Evolutionary conservation across 2,329 filamentous ascomycete genomes (phyloP), one percentile per base, ranked within the genome.

Genomic region (Pezicula radicicola): DNA sequence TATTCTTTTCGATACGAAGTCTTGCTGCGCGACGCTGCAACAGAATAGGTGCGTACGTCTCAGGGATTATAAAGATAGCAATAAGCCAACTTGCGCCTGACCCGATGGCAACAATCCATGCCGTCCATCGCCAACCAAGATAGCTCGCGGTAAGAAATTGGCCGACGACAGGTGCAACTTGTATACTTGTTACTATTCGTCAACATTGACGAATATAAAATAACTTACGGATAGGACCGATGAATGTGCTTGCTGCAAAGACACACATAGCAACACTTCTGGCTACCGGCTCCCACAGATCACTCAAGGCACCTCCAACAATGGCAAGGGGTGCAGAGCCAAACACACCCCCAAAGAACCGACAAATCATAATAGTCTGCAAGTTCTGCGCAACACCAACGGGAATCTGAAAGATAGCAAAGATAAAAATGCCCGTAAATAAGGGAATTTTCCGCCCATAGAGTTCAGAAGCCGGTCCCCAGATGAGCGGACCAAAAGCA

Each of bases 201-300:
- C 35, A 13, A 3, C 3, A 16, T 13, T 4, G 6, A 13, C 16
- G 16, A 16, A 37, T 13, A 13, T 37, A 6, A 37, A 13, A 16
- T 13, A 37, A 37, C 35, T 3, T 37, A 37, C 35, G 35, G 35
- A 37, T 37, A 16, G 35, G 35, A 3, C 71, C 71, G n/a, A 72
- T 56, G 7, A 71, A 64, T 1, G 68, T 68, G 0, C 65, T 66
- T 6, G 66, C 60, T 25, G 83, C 81, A 61, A 88, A 89, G 0
- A 79, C 79, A 0, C 84, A 81, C 66, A 88, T 82, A 2, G 85
- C 86, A 16, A 82, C 76, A 5, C 84, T 86, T 51, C 86, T 74
- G 60, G 83, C 69, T 1, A 80, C 76, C 0, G 85, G 75, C 0
- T 56, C 47, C 36, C 53, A 63, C 6, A 63, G 21, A 35, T 63